Evolutionary conservation across 208 protist species (phyloP).

Genomic region (Porcisia deanei): DNA sequence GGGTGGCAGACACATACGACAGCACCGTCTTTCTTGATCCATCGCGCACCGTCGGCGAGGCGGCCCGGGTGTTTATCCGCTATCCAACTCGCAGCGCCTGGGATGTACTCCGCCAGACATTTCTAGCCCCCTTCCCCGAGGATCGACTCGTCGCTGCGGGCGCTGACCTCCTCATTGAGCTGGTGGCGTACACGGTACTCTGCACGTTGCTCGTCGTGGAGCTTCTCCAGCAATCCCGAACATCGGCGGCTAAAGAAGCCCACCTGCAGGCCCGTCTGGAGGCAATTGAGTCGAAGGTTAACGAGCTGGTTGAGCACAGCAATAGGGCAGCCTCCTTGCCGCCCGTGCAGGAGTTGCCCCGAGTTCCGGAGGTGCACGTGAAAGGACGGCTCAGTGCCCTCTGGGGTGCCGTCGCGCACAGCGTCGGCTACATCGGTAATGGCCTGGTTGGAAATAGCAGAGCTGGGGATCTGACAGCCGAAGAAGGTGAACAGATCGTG

Average conservation of each 20-base stretch:
- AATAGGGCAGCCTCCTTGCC: conserved; percentile 13
- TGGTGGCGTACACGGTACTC: conserved; percentile 72
- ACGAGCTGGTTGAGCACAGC: conserved; percentile 57
- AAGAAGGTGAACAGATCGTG: conserved; percentile 16
- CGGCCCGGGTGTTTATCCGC: conserved; percentile 66
- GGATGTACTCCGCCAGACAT: conserved; percentile 76
- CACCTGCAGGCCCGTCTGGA: conserved; percentile 58
- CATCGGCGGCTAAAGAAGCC: conserved; percentile 58
- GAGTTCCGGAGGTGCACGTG: conserved; percentile 41
- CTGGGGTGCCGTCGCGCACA: conserved; percentile 27
- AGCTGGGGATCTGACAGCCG: background rate
- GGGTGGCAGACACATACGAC: conserved; percentile 52
- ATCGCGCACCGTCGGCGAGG: conserved; percentile 44
- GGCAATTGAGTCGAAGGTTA: conserved; percentile 79
- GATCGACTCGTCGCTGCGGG: conserved; percentile 73
- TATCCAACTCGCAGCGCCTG: conserved; percentile 72
- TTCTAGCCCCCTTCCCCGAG: conserved; percentile 67
- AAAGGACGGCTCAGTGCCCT: conserved; percentile 35
- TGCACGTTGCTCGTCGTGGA: conserved; percentile 66
- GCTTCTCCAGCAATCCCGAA: conserved; percentile 49
- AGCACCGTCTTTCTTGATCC: conserved; percentile 54
- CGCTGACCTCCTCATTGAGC: conserved; percentile 79
- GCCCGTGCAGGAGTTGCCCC: conserved; percentile 34
- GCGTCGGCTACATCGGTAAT: conserved; percentile 17
- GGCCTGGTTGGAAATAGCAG: conserved; percentile 3